phyloP scores from a whole-genome alignment of 164 flowering plant genomes.

The Pachysandra terminalis region DNA sequence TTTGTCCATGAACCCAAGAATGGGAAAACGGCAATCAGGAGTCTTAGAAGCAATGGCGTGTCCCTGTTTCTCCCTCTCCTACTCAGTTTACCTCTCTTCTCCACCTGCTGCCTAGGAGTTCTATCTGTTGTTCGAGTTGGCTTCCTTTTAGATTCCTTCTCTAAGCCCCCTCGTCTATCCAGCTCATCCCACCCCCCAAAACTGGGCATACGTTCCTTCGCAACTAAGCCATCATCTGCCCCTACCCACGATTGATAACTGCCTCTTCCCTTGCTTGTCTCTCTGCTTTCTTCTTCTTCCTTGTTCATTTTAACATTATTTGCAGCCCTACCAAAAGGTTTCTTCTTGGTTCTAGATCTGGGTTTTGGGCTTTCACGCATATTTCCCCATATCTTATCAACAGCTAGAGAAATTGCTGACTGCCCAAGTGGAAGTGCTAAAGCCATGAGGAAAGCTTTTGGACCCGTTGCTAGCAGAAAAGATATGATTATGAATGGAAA shows the following conservation, averaged over 20 bases:
- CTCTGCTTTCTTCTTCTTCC: conserved; percentile 13
- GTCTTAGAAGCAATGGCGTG: conserved; percentile 57
- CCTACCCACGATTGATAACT: conserved; percentile 51
- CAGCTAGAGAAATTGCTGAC: conserved; percentile 50
- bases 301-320: conserved; percentile 17
- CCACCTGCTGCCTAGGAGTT: conserved; percentile 7
- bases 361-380: conserved; percentile 30
- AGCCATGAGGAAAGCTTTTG: conserved; percentile 75
- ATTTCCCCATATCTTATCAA: conserved; percentile 46
- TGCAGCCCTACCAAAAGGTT: conserved; percentile 22
- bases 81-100: conserved; percentile 36
- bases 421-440: conserved; percentile 60
- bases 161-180: conserved; percentile 26
- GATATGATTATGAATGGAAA: conserved; percentile 63
- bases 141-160: conserved; percentile 17
- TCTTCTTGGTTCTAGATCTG: conserved; percentile 31
- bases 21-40: conserved; percentile 73
- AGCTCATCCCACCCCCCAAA: conserved; percentile 96
- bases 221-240: conserved; percentile 28
- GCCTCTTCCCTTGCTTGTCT: conserved; percentile 18
- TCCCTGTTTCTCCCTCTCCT: conserved; percentile 33
- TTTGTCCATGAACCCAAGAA: conserved; percentile 76
- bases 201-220: conserved; percentile 21
- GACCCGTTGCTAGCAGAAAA: conserved; percentile 52
- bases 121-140: conserved; percentile 14